Base-by-base conservation (phyloP, 768 basidiomycete species). In the Filobasidium wieringae region DNA sequence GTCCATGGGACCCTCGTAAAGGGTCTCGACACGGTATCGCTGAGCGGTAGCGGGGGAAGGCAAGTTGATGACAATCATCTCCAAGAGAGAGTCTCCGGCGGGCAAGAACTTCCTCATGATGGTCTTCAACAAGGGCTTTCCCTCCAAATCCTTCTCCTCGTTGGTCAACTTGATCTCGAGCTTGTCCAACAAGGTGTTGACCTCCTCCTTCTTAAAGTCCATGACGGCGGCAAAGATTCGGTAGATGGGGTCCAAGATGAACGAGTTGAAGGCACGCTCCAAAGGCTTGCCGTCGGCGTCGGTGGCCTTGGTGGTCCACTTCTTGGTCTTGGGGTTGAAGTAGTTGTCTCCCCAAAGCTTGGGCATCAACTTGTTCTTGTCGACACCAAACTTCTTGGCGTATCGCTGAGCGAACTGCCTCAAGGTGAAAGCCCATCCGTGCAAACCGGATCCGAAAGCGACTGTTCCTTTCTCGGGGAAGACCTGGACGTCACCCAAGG, bases 31-130 rank as follows among this genome's bases (percentile, higher is more conserved):
- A 81, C 95, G 92, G 78, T 97, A 97, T 55, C 86, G 82, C 77
- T 99, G 95, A 62, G 95, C 95, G 62, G 93, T 97, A 57, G 84
- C 84, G 57, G 92, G 93, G 24, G 95, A 99, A 43, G 95, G 93
- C 64, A 99, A 84, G 79, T 96, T 89, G 77, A 99, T 88, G 80
- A 96, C 91, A 77, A 96, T 96, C 95, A 99, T 99, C 82, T 97
- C 95, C 78, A 99, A 75, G 67, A 99, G 84, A 45, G 92, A 86
- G 77, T 99, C 95, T 71, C 95, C 95, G 63, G 95, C 95, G 72
- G 95, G 95, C 66, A 97, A 80, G 87, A 97, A 99, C 78, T 95
- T 95, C 77, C 91, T 86, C 95, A 99, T 97, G 77, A 97, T 76
- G 67, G 85, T 84, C 80, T 99, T 99, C 76, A 99, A 86, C 69